These are phyloP conservation scores for Camelina hispida DNA, from an alignment of 345 rosid species.

Conservation along the genomic window DNA sequence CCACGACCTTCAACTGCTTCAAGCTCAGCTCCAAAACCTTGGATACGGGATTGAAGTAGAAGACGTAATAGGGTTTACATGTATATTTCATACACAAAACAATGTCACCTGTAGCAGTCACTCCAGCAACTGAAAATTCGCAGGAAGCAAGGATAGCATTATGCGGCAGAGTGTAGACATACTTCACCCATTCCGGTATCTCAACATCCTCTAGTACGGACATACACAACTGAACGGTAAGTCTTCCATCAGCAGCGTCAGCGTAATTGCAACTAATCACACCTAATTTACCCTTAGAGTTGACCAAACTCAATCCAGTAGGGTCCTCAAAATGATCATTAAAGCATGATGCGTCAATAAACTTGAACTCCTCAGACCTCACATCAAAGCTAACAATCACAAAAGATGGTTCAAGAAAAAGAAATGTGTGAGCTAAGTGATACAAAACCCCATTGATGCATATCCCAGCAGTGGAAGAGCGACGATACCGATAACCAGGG, in stretches of 20 bases:
- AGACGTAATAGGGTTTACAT: too few species aligned
- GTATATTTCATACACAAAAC: too few species aligned
- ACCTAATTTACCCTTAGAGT: constrained; percentile 20
- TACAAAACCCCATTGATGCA: constrained; percentile 13
- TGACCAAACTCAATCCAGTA: neutral
- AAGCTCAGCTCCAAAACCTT: too few species aligned
- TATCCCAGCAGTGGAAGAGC: neutral
- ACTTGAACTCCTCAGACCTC: neutral
- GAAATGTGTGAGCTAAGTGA: neutral
- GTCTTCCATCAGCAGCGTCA: neutral
- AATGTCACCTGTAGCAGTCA: neutral
- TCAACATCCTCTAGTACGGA: neutral
- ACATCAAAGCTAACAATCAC: constrained; percentile 3
- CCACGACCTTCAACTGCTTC: neutral
- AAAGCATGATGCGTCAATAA: neutral
- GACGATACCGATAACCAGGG: neutral
- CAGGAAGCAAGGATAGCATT: too few species aligned
- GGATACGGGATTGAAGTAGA: too few species aligned
- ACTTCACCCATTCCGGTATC: too few species aligned
- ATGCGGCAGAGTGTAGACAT: too few species aligned
- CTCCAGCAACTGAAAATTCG: too few species aligned
- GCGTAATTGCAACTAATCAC: neutral
- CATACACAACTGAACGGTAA: neutral
- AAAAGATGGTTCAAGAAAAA: too few species aligned
- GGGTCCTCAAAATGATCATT: neutral